Base-by-base conservation (phyloP, 345 rosid genomes). In the Eucalyptus rudis region DNA sequence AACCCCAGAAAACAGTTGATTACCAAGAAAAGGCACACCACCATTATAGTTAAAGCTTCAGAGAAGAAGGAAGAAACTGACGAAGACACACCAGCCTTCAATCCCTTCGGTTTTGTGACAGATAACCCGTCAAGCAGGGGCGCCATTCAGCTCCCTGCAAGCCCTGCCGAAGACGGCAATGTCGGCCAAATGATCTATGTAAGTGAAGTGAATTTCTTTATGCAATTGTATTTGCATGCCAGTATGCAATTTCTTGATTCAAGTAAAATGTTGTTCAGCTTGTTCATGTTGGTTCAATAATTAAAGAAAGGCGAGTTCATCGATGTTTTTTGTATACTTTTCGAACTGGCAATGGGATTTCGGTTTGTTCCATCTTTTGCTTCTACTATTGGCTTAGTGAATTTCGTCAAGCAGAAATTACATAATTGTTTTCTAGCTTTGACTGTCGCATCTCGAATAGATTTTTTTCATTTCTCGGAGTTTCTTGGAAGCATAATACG, bases 121-220 rank as follows among this genome's bases (percentile, higher is more conserved):
- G 97, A 97, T 86, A 97, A 97, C 86, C 97, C 97, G 10, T 97
- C 99, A 6, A 97, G 99, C 93, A 95, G 96, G 59, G 89, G 92
- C 88, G 97, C 99, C 90, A 96, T 97, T 90, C 99, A 96, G 95
- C 92, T 97, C 24, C 98, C 97, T 7, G 95, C 92, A 56, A 86
- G 91, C 88, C 99, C 97, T 17, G 99, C 99, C 2, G 96, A 97
- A 90, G 99, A 96, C 47, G 99, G 98, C 27, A 96, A 97, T 90
- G 99, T 97, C 89, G 97, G 99, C 81, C 99, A 97, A 88, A 97
- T 97, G 95, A 96, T 97, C 58, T 93, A 94, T 84, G 99, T 97
- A 58, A 91, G 95, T 88, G 62, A 20, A 86, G 62, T 24, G 45
- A 86, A 22, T 36, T 56, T 33, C 59, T 56, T 6, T 19, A 10